Evolutionary conservation across 345 rosid species (phyloP).

Genomic region (Clarkia xantiana): DNA sequence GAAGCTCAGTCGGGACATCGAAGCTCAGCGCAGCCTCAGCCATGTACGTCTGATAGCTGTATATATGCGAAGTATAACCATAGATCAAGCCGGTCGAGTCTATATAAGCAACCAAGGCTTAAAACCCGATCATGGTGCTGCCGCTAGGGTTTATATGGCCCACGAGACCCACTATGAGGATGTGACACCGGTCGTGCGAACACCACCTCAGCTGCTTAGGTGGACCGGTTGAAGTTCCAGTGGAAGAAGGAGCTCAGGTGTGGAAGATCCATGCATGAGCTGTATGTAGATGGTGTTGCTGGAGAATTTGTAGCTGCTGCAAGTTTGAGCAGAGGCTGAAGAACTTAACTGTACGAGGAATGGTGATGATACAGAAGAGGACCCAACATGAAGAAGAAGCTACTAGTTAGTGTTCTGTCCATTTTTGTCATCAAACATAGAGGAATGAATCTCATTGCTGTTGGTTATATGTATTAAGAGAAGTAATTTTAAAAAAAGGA

Average conservation of each 20-base stretch:
- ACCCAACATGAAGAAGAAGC: no score
- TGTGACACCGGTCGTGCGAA: constrained; percentile 29
- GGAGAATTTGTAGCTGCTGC: constrained; percentile 21
- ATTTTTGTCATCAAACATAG: no score
- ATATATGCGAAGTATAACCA: constrained; percentile 24
- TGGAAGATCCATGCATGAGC: constrained; percentile 25
- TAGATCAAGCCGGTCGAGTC: constrained; percentile 20
- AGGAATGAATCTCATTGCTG: no score
- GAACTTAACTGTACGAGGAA: neutral
- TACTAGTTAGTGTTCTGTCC: no score
- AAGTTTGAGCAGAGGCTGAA: constrained; percentile 27
- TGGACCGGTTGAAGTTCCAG: constrained; percentile 34
- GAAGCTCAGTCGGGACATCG: constrained; percentile 16
- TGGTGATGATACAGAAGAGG: constrained; percentile 1
- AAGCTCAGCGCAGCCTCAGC: constrained; percentile 24
- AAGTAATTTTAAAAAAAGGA: no score
- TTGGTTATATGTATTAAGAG: no score
- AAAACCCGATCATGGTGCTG: constrained; percentile 27
- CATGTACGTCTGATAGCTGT: neutral
- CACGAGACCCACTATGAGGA: constrained; percentile 43
- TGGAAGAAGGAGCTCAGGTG: constrained; percentile 44
- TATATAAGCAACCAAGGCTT: constrained; percentile 46
- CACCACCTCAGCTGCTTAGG: constrained; percentile 36
- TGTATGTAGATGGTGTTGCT: constrained; percentile 15
- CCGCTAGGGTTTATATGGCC: constrained; percentile 51